These are phyloP conservation scores for Scytalidium sp. DNA, from an alignment of 2,329 filamentous ascomycete species.

Conservation along the genomic window DNA sequence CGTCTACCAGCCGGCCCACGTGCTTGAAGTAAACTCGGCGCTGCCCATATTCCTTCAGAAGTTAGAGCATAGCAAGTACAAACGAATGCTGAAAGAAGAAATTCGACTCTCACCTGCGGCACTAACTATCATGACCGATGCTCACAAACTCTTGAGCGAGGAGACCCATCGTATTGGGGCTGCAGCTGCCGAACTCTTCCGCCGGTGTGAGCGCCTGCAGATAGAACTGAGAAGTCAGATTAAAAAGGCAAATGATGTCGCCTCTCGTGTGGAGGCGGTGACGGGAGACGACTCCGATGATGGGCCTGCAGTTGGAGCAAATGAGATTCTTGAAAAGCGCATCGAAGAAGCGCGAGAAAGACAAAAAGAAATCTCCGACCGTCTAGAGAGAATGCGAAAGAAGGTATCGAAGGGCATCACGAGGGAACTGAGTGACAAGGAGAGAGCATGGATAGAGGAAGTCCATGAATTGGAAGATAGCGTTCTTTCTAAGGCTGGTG, in stretches of 20 bases:
- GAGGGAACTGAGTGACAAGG: constrained; percentile 59
- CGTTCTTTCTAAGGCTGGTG: constrained; percentile 20
- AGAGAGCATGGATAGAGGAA: constrained; percentile 57
- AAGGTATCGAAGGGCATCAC: constrained; percentile 45
- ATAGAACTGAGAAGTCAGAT: constrained; percentile 67
- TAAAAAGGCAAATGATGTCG: constrained; percentile 61
- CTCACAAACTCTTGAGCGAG: constrained; percentile 66
- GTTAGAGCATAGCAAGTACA: constrained; percentile 57
- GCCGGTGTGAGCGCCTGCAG: constrained; percentile 65
- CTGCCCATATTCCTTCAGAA: constrained; percentile 54
- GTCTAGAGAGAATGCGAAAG: constrained; percentile 57
- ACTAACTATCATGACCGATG: constrained; percentile 68
- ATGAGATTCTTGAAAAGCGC: constrained; percentile 56
- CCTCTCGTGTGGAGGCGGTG: constrained; percentile 63
- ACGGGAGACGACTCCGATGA: constrained; percentile 55
- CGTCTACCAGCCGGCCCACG: constrained; percentile 60
- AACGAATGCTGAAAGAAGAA: constrained; percentile 62
- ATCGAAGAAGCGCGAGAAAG: constrained; percentile 51
- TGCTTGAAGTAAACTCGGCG: constrained; percentile 54
- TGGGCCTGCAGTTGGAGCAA: constrained; percentile 45
- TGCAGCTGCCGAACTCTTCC: constrained; percentile 71
- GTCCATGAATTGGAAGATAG: constrained; percentile 40
- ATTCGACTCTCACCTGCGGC: constrained; percentile 69
- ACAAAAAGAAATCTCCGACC: constrained; percentile 53
- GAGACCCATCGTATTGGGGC: constrained; percentile 68